These are phyloP conservation scores for Carex scoparia DNA, from an alignment of 176 grass and related monocot genomes.

Conservation along the genomic window DNA sequence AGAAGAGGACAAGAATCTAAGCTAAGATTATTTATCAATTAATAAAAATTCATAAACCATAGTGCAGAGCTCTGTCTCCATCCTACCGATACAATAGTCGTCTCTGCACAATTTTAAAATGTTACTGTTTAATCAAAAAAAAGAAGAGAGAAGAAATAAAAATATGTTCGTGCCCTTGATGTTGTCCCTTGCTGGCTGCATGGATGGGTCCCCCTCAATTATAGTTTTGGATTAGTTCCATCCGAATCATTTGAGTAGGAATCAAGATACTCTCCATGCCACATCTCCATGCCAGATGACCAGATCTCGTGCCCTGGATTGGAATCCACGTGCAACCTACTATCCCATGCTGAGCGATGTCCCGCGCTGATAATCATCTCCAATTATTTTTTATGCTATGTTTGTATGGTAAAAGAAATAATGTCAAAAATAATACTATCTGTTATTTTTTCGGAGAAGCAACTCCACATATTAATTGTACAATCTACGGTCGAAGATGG, in stretches of 20 bases:
- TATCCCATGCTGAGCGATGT: neutral
- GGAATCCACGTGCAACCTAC: slow-evolving; percentile 20
- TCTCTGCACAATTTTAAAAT: neutral
- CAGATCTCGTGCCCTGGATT: slow-evolving; percentile 2
- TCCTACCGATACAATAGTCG: neutral
- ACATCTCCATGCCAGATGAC: neutral
- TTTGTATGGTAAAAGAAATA: no score
- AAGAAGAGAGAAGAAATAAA: neutral
- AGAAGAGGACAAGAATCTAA: slow-evolving; percentile 10
- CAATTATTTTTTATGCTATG: neutral
- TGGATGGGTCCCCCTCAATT: neutral
- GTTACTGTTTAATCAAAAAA: neutral
- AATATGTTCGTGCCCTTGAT: neutral
- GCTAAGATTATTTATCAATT: neutral
- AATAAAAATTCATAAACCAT: neutral
- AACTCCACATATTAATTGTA: no score
- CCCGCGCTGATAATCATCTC: neutral
- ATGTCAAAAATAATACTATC: no score
- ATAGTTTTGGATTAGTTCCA: slow-evolving; percentile 5
- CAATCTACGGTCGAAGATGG: no score
- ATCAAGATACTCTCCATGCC: neutral
- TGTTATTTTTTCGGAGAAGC: no score
- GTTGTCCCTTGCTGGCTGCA: neutral
- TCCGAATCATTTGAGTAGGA: slow-evolving; percentile 10
- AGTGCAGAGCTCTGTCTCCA: neutral